Evolutionary conservation across 2,329 filamentous ascomycete species (phyloP).

Genomic region (Fusarium odoratissimum): DNA sequence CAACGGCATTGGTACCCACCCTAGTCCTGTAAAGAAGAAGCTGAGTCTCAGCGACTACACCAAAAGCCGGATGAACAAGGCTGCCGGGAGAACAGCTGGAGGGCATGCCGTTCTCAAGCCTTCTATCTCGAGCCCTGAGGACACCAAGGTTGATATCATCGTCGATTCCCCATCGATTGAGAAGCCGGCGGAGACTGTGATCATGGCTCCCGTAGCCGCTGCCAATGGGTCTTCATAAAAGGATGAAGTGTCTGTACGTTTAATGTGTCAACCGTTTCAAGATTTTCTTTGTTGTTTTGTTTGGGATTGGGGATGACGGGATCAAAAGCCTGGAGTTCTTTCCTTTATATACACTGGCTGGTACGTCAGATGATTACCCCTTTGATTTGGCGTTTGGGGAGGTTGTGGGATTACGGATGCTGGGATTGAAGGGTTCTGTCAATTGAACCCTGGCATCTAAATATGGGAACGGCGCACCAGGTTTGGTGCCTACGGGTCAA

Average conservation of each 20-base stretch:
- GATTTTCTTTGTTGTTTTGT: slow-evolving; percentile 35
- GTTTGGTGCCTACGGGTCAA: slow-evolving; percentile 20
- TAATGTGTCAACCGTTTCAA: slow-evolving; percentile 32
- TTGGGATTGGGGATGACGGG: slow-evolving; percentile 34
- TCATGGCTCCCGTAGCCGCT: slow-evolving; percentile 37
- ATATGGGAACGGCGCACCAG: slow-evolving; percentile 24
- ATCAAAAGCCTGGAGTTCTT: slow-evolving; percentile 49
- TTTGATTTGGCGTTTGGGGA: slow-evolving; percentile 44
- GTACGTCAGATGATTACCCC: slow-evolving; percentile 38
- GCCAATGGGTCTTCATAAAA: slow-evolving; percentile 46
- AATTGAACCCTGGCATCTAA: slow-evolving; percentile 11
- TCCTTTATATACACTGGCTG: slow-evolving; percentile 44
- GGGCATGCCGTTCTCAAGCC: slow-evolving; percentile 49
- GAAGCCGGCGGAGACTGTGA: slow-evolving; percentile 44
- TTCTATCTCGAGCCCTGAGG: slow-evolving; percentile 51
- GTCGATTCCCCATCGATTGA: slow-evolving; percentile 47
- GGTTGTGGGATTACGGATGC: slow-evolving; percentile 27
- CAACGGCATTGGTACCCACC: slow-evolving; percentile 60
- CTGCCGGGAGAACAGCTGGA: slow-evolving; percentile 53
- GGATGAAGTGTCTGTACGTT: slow-evolving; percentile 44
- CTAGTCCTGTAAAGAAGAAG: slow-evolving; percentile 75
- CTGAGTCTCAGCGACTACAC: slow-evolving; percentile 74
- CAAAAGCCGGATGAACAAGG: slow-evolving; percentile 68
- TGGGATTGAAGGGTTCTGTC: slow-evolving; percentile 19
- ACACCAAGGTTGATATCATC: slow-evolving; percentile 52